Evolutionary conservation across 345 rosid genomes (phyloP), one percentile per base, ranked within the genome.

Genomic region (Brassica cretica): DNA sequence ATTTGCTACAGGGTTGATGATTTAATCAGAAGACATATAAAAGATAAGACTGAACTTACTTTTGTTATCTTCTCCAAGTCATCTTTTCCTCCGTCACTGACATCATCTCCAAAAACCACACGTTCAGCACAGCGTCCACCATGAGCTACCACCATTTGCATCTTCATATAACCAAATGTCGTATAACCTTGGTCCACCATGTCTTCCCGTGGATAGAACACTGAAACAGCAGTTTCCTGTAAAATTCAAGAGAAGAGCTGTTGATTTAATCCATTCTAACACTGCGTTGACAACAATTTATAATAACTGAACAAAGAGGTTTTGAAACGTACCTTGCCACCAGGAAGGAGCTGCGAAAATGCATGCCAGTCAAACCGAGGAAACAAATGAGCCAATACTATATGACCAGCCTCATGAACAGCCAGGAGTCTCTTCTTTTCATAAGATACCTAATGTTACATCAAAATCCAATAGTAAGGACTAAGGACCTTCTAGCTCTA

Each of bases 61-160:
- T 86, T 91, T 24, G 97, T 94, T 84, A 94, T 94, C 83, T 88
- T 94, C 81, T 88, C 90, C 65, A 92, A 85, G 80, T 94, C 98
- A 85, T 94, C 97, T 83, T 80, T 85, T 77, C 98, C 98, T 74
- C 97, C 98, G 85, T 94, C 97, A 60, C 94, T 94, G 72, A 94
- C 76, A 69, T 94, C 91, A 80, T 92, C 89, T 0, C 97, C 97
- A 74, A 87, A 91, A 64, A 94, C 89, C 75, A 94, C 80, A 62
- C 80, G 85, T 75, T 94, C 98, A 62, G 98, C 97, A 85, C 98
- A 94, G 5, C 90, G 90, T 25, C 98, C 98, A 68, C 97, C 98
- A 76, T 94, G 97, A 84, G 98, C 91, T 66, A 94, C 97, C 78
- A 92, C 95, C 97, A 92, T 94, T 87, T 94, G 98, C 98, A 94